Conservation (phyloP, 495 filamentous ascomycete genomes). For the Endocarpon pusillum region DNA sequence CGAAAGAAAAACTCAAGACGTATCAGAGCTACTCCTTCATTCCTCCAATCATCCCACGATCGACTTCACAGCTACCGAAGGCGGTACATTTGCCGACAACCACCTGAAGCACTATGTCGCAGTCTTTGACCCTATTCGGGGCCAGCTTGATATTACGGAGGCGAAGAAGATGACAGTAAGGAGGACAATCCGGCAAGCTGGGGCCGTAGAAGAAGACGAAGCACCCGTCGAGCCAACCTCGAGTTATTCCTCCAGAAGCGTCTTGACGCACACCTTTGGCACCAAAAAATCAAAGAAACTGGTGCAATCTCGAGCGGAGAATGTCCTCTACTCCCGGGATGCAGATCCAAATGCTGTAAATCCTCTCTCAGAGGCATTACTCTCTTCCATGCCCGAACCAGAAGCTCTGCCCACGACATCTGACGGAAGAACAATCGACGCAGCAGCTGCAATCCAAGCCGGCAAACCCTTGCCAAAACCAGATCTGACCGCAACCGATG, state of each 20-base stretch:
- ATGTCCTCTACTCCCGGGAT: constrained; percentile 41
- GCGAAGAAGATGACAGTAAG: constrained; percentile 60
- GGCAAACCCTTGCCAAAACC: constrained; percentile 63
- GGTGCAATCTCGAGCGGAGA: constrained; percentile 56
- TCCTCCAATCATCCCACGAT: constrained; percentile 59
- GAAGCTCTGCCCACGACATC: too few relatives aligned
- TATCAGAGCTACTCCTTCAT: constrained; percentile 55
- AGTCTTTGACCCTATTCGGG: constrained; percentile 58
- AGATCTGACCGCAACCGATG: constrained; percentile 50
- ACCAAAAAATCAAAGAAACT: constrained; percentile 87
- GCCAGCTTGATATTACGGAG: constrained; percentile 55
- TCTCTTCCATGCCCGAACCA: constrained; percentile 39
- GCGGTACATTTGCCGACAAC: constrained; percentile 42
- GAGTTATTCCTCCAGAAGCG: constrained; percentile 35
- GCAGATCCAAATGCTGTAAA: constrained; percentile 31
- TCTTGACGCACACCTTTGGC: constrained; percentile 78
- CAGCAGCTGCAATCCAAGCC: constrained; percentile 44
- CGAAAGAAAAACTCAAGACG: constrained; percentile 24
- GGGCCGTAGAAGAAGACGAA: constrained; percentile 23
- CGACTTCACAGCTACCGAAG: constrained; percentile 68
- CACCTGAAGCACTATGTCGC: constrained; percentile 74
- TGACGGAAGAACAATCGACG: too few relatives aligned
- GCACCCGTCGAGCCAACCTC: constrained; percentile 32
- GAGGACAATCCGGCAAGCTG: constrained; percentile 36
- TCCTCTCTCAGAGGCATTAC: constrained; percentile 40